These are phyloP conservation scores for Tetrahymena malaccensis DNA, from an alignment of 73 alveolate species.

Conservation along the genomic window DNA sequence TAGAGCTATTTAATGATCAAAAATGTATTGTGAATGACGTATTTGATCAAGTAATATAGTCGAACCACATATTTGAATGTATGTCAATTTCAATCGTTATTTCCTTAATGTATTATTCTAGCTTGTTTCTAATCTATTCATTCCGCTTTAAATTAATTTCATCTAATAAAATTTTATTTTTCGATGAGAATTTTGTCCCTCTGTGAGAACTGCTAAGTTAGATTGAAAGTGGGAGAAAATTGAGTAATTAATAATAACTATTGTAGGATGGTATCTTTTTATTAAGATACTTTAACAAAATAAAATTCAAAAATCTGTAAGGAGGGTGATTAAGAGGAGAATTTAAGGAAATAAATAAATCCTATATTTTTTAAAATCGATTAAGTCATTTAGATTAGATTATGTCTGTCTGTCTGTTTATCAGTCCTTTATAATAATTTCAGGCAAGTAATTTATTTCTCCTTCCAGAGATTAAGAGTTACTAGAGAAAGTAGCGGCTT, in stretches of 20 bases:
- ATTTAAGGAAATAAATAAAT: no score
- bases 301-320: no score
- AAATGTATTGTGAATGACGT: background rate
- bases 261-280: no score
- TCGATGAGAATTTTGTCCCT: background rate
- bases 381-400: background rate
- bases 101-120: background rate
- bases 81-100: background rate
- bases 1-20: background rate
- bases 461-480: background rate
- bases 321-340: no score
- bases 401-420: no score
- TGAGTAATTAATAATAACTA: no score
- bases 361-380: no score
- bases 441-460: background rate
- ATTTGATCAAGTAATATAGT: no score
- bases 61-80: background rate
- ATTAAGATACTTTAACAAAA: no score
- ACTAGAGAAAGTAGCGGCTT: background rate
- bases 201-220: background rate
- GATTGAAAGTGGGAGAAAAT: background rate
- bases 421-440: no score
- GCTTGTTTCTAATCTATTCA: background rate
- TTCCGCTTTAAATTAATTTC: background rate
- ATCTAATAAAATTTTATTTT: background rate